Base-by-base conservation (phyloP, 1,139 yeast genomes). In the Yamadazyma siamensis region DNA sequence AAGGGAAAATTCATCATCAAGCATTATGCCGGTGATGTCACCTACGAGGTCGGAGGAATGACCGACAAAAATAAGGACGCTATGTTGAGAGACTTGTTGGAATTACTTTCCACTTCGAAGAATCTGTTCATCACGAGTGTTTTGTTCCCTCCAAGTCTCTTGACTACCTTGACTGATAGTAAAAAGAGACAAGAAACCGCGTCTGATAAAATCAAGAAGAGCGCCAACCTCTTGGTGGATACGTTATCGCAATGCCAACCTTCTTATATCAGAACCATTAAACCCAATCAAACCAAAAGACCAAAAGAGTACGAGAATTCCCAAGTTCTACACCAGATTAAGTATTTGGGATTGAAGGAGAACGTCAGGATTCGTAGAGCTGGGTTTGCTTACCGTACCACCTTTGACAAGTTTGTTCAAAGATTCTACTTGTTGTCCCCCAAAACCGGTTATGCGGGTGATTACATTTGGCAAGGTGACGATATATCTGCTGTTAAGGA, bases 1-100 rank as follows among this genome's bases (percentile, higher is more conserved):
- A 81, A 86, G 43, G 78, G 81, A 26, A 89, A 91, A 55, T 94
- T 94, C 46, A 68, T 94, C 40, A 80, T 94, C 51, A 89, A 87
- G 62, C 99, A 94, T 60, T 94, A 94, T 63, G 98, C 98, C 20
- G 98, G 98, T 53, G 98, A 94, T 63, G 99, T 94, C 29, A 83
- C 89, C 20, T 94, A 94, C 52, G 96, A 89, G 43, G 81, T 89
- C 34, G 67, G 71, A 19, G 86, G 89, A 12, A 89, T 94, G 87
- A 91, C 98, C 2, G 98, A 94, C 56, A 94, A 94, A 59, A 94
- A 94, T 57, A 94, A 94, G 59, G 99, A 94, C 56, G 91, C 87
- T 46, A 70, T 94, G 73, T 78, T 86, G 58, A 84, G 87, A 55
- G 97, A 91, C 61, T 65, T 91, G 48, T 71, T 88, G 39, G 89